A percentile compares a stretch with the other conserved stretches of the same genome.
Evolutionary conservation across 2,329 filamentous ascomycete genomes (phyloP).

Genomic region (Ophiostoma quercus): DNA sequence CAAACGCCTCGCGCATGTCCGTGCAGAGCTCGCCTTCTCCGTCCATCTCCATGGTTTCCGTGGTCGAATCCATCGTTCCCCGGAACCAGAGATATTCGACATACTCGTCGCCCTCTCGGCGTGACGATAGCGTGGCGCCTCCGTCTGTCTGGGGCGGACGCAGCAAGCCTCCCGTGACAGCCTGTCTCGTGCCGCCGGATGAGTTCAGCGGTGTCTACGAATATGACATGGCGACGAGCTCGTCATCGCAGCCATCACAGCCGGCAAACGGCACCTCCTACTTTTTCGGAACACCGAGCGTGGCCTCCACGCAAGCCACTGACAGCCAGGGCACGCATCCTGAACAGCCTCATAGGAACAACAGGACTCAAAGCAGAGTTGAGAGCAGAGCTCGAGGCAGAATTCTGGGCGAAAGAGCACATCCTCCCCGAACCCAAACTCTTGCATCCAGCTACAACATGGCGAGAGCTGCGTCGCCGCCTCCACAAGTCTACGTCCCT

Average conservation of each 20-base stretch:
- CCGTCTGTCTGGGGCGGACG: conserved; percentile 23
- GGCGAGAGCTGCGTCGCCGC: background rate
- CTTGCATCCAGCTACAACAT: background rate
- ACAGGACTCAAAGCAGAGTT: background rate
- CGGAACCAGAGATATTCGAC: conserved; percentile 3
- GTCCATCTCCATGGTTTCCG: background rate
- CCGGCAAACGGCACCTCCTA: background rate
- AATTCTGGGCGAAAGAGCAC: background rate
- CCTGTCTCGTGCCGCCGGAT: conserved; percentile 20
- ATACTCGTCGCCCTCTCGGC: conserved; percentile 20
- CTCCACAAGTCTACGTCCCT: background rate
- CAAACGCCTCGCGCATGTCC: background rate
- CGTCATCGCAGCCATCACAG: background rate
- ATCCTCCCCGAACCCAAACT: background rate
- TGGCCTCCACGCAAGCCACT: background rate
- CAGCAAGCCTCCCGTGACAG: conserved; percentile 23
- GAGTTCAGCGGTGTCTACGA: background rate
- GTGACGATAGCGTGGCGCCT: conserved; percentile 12
- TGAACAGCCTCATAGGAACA: background rate
- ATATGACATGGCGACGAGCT: background rate
- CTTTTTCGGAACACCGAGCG: conserved; percentile 19
- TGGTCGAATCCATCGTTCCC: background rate
- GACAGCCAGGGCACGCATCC: background rate
- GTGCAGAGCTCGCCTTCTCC: conserved; percentile 23
- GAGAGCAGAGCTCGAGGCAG: background rate